These are phyloP conservation scores for Penicillium riverlandense DNA, from an alignment of 495 filamentous ascomycete genomes.

Conservation along the genomic window DNA sequence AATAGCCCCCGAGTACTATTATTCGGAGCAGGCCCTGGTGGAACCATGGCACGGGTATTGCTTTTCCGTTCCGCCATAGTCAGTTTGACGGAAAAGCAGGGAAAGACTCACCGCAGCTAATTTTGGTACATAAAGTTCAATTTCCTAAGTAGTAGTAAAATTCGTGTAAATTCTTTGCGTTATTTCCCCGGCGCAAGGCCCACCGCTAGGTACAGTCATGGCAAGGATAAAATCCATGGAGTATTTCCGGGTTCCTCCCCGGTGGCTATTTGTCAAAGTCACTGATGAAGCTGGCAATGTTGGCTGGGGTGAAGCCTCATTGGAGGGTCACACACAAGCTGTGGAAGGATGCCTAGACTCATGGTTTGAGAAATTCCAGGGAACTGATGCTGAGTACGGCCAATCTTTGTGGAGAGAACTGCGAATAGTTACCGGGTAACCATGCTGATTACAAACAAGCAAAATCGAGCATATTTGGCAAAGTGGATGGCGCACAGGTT, in stretches of 20 bases:
- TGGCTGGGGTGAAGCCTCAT: constrained; percentile 77
- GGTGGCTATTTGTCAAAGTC: constrained; percentile 81
- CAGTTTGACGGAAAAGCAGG: too few species aligned
- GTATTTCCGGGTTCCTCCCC: constrained; percentile 67
- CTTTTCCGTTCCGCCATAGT: too few species aligned
- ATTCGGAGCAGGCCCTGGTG: too few species aligned
- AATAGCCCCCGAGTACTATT: too few species aligned
- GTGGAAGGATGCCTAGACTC: constrained; percentile 74
- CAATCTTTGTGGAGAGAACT: not conserved
- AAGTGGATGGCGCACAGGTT: constrained; percentile 58
- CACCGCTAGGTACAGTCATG: constrained; percentile 33
- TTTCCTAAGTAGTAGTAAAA: too few species aligned
- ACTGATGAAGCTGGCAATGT: constrained; percentile 53
- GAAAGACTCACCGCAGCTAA: too few species aligned
- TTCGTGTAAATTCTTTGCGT: too few species aligned
- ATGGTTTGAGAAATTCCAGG: constrained; percentile 54
- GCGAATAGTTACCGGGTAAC: not conserved
- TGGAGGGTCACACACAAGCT: constrained; percentile 72
- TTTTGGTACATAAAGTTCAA: too few species aligned
- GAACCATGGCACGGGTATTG: too few species aligned
- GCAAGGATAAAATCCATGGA: constrained; percentile 62
- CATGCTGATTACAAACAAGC: constrained; percentile 24
- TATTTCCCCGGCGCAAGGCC: too few species aligned
- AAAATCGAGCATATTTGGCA: constrained; percentile 85
- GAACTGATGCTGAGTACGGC: constrained; percentile 69